Evolutionary conservation across 371 early-diverging fungal genomes (phyloP), one percentile per base, ranked within the genome.

Genomic region (Lichtheimia corymbifera): DNA sequence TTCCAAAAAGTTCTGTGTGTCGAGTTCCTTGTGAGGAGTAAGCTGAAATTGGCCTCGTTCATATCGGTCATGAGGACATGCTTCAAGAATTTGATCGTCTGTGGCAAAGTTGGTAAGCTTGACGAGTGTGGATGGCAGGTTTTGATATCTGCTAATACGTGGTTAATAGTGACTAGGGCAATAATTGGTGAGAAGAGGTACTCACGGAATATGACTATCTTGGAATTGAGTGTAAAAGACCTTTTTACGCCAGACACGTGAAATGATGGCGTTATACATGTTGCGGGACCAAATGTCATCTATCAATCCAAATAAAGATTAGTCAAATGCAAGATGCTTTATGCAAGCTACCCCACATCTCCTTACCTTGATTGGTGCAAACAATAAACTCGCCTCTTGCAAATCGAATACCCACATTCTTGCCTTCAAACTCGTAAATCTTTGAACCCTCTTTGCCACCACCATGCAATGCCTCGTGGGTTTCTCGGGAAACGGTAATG

Each of bases 271-370:
- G 67, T 79, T 79, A 14, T 76, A 72, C 63, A 79, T 72, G 53
- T 76, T 73, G 45, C 63, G 69, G 3, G 79, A 72, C 79, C 79
- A 79, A 25, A 79, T 67, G 62, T 76, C 74, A 56, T 76, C 79
- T 76, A 17, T 44, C 5, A 20, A 45, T 12, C 56, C 4, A 58
- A 30, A 52, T 27, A 61, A 14, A 30, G 52, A 5, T 24, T 22
- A 24, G 53, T 25, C 53, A 52, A 22, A 18, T 22, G 47, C n/a
- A 47, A 47, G 47, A 47, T 47, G 47, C 18, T 35, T 35, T 11
- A 50, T 41, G 41, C 47, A 22, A 18, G 50, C 13, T 14, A 18
- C 25, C 30, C 44, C 53, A n/a, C n/a, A n/a, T n/a, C n/a, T n/a
- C 40, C 44, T 57, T 68, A 71, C 77, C 73, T 72, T 71, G 79